Percentiles rank a stretch among this genome's conserved stretches.
phyloP scores from a whole-genome alignment of 176 grass and related monocot species.

The Triticum urartu region DNA sequence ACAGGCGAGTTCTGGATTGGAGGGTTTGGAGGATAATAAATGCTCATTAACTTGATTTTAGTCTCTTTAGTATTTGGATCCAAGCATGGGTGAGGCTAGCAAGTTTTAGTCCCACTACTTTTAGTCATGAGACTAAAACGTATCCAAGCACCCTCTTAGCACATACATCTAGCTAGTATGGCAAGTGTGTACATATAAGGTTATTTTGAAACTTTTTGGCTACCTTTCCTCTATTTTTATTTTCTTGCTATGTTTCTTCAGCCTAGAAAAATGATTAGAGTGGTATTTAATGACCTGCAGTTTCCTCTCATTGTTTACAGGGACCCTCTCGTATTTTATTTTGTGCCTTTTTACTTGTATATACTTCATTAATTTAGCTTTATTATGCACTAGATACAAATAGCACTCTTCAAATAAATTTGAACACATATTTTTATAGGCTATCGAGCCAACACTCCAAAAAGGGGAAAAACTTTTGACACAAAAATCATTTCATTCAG shows the following conservation, averaged over 20 bases:
- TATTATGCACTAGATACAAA: neutral
- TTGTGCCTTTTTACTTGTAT: neutral
- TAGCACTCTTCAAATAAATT: neutral
- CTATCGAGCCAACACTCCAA: neutral
- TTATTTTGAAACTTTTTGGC: neutral
- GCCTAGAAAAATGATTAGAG: neutral
- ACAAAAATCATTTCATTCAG: neutral
- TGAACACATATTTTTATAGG: neutral
- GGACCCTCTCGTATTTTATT: neutral
- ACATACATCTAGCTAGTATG: neutral
- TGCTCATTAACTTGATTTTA: too few species aligned
- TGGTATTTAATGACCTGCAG: too few species aligned
- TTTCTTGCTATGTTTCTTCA: neutral
- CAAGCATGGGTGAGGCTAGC: too few species aligned
- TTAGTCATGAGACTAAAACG: too few species aligned
- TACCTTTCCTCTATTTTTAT: neutral
- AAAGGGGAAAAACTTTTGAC: neutral
- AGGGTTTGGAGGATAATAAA: too few species aligned
- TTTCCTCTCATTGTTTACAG: neutral
- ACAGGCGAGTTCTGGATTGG: too few species aligned
- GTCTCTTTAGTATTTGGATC: too few species aligned
- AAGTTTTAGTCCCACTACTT: too few species aligned
- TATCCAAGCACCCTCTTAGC: too few species aligned
- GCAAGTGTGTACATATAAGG: neutral
- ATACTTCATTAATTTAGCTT: neutral